Conservation (phyloP, 2,329 filamentous ascomycete species). For the Periconia digitata region DNA sequence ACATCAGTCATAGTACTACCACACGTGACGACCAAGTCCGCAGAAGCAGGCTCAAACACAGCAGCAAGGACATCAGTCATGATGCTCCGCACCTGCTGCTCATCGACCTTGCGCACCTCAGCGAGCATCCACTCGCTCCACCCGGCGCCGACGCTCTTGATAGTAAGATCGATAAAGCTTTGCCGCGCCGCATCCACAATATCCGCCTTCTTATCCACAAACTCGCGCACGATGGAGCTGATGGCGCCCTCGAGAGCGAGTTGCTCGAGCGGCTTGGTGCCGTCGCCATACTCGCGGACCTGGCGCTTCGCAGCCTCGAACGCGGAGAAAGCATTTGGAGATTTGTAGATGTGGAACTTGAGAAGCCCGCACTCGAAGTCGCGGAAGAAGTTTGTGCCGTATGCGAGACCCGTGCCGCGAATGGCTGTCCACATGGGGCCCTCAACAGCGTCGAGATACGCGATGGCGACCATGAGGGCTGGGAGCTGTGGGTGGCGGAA, state of each 20-base stretch:
- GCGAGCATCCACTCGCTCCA: conserved; percentile 78
- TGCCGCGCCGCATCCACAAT: conserved; percentile 79
- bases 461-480: conserved; percentile 81
- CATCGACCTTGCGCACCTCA: conserved; percentile 72
- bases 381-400: conserved; percentile 78
- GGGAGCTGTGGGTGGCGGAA: conserved; percentile 78
- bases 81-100: conserved; percentile 73
- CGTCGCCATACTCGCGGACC: conserved; percentile 73
- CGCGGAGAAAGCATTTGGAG: conserved; percentile 84
- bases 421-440: conserved; percentile 93
- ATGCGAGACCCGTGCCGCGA: conserved; percentile 89
- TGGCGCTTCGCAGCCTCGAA: conserved; percentile 75
- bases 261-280: conserved; percentile 71
- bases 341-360: conserved; percentile 85
- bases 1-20: conserved; percentile 84
- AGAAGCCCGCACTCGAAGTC: conserved; percentile 78
- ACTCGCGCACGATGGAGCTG: conserved; percentile 80
- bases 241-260: conserved; percentile 87
- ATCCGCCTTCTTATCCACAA: conserved; percentile 86
- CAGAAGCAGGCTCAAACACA: conserved; percentile 75
- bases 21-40: conserved; percentile 87
- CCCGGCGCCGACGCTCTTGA: conserved; percentile 72
- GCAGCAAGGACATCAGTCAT: conserved; percentile 76
- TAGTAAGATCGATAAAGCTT: conserved; percentile 80
- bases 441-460: conserved; percentile 91